These are phyloP conservation scores for Tuber melanosporum DNA, from an alignment of 495 filamentous ascomycete species.

Conservation along the genomic window DNA sequence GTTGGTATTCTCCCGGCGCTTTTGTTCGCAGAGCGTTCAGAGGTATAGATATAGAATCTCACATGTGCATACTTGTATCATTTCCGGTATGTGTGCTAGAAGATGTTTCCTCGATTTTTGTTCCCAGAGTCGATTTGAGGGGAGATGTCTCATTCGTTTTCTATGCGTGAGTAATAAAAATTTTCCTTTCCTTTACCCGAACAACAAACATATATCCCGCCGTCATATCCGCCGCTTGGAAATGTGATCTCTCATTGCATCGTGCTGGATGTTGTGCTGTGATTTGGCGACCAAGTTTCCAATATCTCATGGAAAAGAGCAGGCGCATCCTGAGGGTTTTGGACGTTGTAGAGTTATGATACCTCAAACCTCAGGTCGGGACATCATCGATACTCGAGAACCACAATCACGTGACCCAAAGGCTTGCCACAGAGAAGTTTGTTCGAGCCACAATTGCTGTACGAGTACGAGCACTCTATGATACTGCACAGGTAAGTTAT, in stretches of 20 bases:
- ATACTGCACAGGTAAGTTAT: no score
- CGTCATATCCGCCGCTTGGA: background rate
- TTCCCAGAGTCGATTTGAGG: background rate
- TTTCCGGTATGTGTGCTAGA: background rate
- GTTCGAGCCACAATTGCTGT: no score
- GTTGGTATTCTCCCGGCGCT: background rate
- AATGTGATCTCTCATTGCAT: background rate
- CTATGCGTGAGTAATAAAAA: conserved; percentile 1
- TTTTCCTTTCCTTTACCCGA: background rate
- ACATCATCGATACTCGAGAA: background rate
- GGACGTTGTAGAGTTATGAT: background rate
- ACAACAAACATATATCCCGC: conserved; percentile 1
- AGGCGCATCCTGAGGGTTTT: background rate
- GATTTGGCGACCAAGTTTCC: background rate
- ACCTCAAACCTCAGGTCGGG: background rate
- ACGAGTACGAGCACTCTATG: no score
- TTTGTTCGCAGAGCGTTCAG: background rate
- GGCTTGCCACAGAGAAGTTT: background rate
- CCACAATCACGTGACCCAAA: background rate
- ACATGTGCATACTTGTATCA: background rate
- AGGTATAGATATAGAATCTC: background rate
- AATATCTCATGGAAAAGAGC: background rate
- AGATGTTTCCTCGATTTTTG: conserved; percentile 2
- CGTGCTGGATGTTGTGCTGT: background rate
- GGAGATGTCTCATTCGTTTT: conserved; percentile 6